Base-by-base conservation (phyloP, 306 rosid genomes). In the Vachellia collinsii region DNA sequence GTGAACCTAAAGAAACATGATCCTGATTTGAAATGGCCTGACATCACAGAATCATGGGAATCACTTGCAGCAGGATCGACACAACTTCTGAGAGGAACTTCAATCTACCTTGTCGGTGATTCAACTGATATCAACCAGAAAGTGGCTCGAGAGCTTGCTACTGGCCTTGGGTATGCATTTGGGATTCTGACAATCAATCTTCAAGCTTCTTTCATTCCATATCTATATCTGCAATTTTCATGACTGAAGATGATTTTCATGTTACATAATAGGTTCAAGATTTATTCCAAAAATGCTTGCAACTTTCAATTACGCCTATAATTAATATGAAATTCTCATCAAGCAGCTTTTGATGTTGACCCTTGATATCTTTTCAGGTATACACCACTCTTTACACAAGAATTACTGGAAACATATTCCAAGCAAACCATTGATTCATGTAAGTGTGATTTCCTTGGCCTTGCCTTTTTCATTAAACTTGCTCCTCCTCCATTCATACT, bases 11-110 rank as follows among this genome's bases (percentile, higher is more conserved):
- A 93, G 94, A 93, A 95, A 87, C 96, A 91, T 42, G 92, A 95
- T 78, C 93, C 96, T 5, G 94, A 89, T 73, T 83, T 93, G 86
- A 92, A 91, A 86, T 93, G 99, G 99, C 99, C 97, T 13, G 97
- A 93, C 70, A 89, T 95, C 72, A 64, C 77, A 71, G 92, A 93
- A 82, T 91, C 98, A 8, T 95, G 98, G 99, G 97, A 93, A 25
- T 95, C 99, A 51, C 89, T 95, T 61, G 76, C 91, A 37, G 89
- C 80, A 20, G 98, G 96, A 77, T 91, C 91, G 53, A 19, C 90
- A 39, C 97, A 95, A 72, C 90, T 95, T 85, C 73, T 90, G 83
- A 90, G 92, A 85, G 98, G 97, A 69, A 56, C 99, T 8, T 89
- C 99, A 4, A 92, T 95, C 78, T 91, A 88, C 85, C 89, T 95